Conservation (phyloP, 306 rosid genomes). For the Lablab purpureus region DNA sequence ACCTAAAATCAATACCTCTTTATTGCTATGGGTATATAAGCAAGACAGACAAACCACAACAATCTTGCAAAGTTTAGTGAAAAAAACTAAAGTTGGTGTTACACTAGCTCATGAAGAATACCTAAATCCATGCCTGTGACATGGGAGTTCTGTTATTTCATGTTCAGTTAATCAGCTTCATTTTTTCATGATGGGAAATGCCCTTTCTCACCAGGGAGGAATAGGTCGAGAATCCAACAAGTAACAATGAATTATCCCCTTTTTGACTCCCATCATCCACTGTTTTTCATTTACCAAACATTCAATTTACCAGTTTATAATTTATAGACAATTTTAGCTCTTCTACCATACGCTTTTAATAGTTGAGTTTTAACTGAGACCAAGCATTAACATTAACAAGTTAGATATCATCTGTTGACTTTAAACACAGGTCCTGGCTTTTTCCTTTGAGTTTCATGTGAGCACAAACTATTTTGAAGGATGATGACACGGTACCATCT, state of each 20-base stretch:
- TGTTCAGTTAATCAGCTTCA: not conserved
- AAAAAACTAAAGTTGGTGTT: slow-evolving; percentile 9
- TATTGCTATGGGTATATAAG: not conserved
- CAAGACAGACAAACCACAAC: not conserved
- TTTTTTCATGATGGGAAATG: not conserved
- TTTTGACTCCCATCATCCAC: slow-evolving; percentile 6
- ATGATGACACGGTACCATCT: slow-evolving; percentile 15
- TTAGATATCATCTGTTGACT: not conserved
- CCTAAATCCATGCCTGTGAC: not conserved
- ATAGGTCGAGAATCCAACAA: slow-evolving; percentile 1
- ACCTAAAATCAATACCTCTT: not conserved
- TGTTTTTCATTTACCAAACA: not conserved
- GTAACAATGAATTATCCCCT: not conserved
- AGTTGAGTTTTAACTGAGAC: slow-evolving; percentile 18
- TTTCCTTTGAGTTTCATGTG: not conserved
- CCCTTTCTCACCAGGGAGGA: not conserved
- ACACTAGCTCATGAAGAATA: not conserved
- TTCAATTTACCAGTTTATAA: not conserved
- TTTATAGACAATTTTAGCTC: slow-evolving; percentile 27
- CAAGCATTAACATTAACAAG: slow-evolving; percentile 9
- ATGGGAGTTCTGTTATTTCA: not conserved
- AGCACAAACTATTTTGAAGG: not conserved
- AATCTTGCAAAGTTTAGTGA: slow-evolving; percentile 1
- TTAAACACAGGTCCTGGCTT: not conserved
- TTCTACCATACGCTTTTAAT: not conserved